Percentiles rank a stretch among this genome's conserved stretches.
Conservation (phyloP, 225 moss, liverwort and hornwort genomes). For the Sphagnum tenellum region DNA sequence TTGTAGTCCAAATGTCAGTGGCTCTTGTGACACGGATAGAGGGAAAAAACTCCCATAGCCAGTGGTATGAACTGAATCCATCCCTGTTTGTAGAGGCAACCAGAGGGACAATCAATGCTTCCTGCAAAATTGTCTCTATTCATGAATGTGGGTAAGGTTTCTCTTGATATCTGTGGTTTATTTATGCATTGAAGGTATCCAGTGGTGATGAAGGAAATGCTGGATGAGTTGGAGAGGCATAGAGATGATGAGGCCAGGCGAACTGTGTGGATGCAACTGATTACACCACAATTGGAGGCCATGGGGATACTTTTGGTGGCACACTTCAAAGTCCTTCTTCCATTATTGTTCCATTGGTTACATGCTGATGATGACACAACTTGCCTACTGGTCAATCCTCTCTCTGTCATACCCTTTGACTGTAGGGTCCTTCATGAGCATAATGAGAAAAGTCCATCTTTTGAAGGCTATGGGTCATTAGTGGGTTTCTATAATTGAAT, state of each 20-base stretch:
- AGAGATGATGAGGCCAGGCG: constrained; percentile 44
- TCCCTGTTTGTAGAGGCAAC: neutral
- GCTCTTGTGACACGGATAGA: constrained; percentile 61
- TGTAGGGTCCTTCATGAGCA: too few relatives aligned
- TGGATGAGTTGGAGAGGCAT: constrained; percentile 74
- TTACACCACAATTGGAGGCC: constrained; percentile 58
- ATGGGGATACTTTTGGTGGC: constrained; percentile 85
- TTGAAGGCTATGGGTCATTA: too few relatives aligned
- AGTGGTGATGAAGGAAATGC: constrained; percentile 68
- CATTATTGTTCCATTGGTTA: constrained; percentile 71
- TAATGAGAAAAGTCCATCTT: too few relatives aligned
- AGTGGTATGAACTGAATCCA: constrained; percentile 40
- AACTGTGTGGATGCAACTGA: constrained; percentile 63
- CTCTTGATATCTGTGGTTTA: neutral
- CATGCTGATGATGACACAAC: constrained; percentile 67
- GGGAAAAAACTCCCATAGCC: constrained; percentile 59
- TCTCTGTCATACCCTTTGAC: neutral
- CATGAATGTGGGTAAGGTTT: neutral
- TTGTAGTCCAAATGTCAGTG: constrained; percentile 85
- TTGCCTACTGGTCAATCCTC: constrained; percentile 49
- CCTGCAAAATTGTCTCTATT: neutral
- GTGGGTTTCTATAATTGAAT: neutral
- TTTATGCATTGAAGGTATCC: constrained; percentile 48
- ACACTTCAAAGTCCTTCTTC: constrained; percentile 72
- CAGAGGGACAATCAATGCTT: too few relatives aligned